phyloP scores from a whole-genome alignment of 352 stramenopile genomes.

The Sclerospora graminicola region DNA sequence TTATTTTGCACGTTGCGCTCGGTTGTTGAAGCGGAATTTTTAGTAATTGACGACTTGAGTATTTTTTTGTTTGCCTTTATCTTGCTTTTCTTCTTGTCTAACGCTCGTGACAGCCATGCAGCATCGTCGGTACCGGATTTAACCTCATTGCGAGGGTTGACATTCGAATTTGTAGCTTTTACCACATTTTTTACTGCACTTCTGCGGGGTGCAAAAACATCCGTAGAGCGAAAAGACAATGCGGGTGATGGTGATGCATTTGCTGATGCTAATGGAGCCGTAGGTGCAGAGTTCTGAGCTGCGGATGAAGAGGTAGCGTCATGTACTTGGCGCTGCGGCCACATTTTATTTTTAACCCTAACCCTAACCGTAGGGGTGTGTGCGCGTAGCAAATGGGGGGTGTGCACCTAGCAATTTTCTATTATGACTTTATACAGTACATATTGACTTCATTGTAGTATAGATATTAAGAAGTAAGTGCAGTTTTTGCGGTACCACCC shows the following conservation, averaged over 20 bases:
- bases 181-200: slow-evolving; percentile 12
- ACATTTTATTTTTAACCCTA: too few species aligned
- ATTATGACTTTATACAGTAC: too few species aligned
- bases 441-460: too few species aligned
- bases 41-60: background rate
- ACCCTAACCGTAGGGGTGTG: too few species aligned
- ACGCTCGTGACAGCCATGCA: slow-evolving; percentile 28
- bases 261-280: background rate
- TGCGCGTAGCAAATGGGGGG: too few species aligned
- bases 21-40: slow-evolving; percentile 6
- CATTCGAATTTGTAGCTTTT: background rate
- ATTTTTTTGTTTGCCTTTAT: background rate
- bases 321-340: slow-evolving; percentile 20
- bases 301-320: slow-evolving; percentile 1
- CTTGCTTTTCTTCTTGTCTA: slow-evolving; percentile 30
- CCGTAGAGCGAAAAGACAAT: background rate
- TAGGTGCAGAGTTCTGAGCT: slow-evolving; percentile 1
- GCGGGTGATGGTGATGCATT: background rate
- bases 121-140: slow-evolving; percentile 10
- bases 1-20: slow-evolving; percentile 9
- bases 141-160: slow-evolving; percentile 3
- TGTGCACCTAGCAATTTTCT: too few species aligned
- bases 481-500: too few species aligned
- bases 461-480: too few species aligned
- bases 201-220: slow-evolving; percentile 11